Percentiles rank a stretch among this genome's conserved stretches.
These are phyloP conservation scores for Zygosaccharomyces sapae DNA, from an alignment of 1,139 yeast genomes.

Conservation along the genomic window DNA sequence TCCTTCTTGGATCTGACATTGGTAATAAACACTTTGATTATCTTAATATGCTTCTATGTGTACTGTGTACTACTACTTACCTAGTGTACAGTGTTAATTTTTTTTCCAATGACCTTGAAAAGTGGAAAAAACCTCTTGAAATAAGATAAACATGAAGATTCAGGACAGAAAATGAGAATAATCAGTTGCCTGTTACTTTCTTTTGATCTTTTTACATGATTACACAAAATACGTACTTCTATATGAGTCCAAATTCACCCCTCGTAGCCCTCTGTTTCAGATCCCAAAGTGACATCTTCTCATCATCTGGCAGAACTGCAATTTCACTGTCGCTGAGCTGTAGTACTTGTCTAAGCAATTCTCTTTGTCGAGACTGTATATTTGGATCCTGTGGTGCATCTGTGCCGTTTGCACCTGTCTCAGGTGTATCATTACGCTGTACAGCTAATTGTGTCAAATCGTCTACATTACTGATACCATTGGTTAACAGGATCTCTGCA, in stretches of 20 bases:
- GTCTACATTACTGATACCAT: conserved; percentile 34
- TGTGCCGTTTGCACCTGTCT: conserved; percentile 11
- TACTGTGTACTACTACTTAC: neutral
- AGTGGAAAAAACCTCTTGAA: neutral
- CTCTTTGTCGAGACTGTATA: conserved; percentile 47
- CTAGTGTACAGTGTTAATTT: neutral
- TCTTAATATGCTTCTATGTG: neutral
- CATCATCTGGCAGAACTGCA: conserved; percentile 55
- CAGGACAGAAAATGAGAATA: neutral
- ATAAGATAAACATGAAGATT: neutral
- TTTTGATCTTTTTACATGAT: neutral
- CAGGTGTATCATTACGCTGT: conserved; percentile 18
- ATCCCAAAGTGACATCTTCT: conserved; percentile 40
- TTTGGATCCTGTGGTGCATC: conserved; percentile 40
- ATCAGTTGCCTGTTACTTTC: neutral
- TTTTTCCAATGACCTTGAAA: neutral
- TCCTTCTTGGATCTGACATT: conserved; percentile 33
- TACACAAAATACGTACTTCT: conserved; percentile 1
- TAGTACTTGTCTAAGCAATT: conserved; percentile 52
- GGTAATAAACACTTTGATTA: neutral
- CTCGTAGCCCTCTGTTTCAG: conserved; percentile 35
- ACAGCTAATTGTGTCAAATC: conserved; percentile 35
- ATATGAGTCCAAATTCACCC: conserved; percentile 35
- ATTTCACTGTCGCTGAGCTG: conserved; percentile 63
- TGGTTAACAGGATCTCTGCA: conserved; percentile 67